Evolutionary conservation across 371 early-diverging fungal genomes (phyloP).

Genomic region (Polyrhizophydium stewartii): DNA sequence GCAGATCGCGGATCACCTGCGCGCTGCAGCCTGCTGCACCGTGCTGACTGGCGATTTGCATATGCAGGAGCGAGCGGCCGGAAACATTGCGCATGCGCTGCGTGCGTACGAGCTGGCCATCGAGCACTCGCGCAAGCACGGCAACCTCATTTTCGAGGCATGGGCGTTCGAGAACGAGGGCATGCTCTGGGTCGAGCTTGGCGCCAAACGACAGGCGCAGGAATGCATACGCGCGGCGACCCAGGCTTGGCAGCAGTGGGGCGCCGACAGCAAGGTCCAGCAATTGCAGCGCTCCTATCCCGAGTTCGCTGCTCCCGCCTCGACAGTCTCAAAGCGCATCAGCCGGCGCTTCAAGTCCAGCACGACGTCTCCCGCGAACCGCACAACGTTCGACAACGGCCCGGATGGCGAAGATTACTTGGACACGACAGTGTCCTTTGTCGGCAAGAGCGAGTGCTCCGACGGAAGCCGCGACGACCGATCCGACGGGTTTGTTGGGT

Average conservation of each 20-base stretch:
- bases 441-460: too few species aligned
- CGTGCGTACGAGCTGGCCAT: constrained; percentile 32
- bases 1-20: neutral
- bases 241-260: constrained; percentile 31
- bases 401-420: too few species aligned
- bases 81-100: constrained; percentile 14
- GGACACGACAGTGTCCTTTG: too few species aligned
- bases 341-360: too few species aligned
- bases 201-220: constrained; percentile 19
- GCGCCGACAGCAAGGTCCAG: constrained; percentile 29
- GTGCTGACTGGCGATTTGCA: neutral
- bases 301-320: neutral
- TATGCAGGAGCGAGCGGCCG: constrained; percentile 1
- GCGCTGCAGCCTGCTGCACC: neutral
- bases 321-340: too few species aligned
- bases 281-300: constrained; percentile 14
- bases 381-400: too few species aligned
- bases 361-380: too few species aligned
- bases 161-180: constrained; percentile 25
- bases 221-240: constrained; percentile 25
- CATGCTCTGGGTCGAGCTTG: constrained; percentile 23
- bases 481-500: constrained; percentile 2
- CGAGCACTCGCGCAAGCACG: constrained; percentile 19
- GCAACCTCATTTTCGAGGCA: constrained; percentile 29
- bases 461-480: too few species aligned